phyloP scores from a whole-genome alignment of 2,329 filamentous ascomycete genomes.

The Talaromyces sp. region DNA sequence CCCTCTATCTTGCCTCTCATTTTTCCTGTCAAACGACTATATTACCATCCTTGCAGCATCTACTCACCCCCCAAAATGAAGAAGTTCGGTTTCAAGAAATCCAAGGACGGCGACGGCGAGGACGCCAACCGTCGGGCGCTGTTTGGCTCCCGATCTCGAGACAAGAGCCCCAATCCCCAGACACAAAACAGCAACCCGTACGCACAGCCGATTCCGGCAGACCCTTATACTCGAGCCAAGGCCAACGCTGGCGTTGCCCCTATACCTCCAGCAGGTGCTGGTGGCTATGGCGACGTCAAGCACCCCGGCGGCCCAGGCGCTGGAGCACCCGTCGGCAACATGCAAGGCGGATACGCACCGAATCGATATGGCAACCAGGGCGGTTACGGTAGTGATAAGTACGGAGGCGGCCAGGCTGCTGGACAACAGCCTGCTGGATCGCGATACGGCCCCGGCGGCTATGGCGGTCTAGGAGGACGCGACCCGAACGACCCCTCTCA shows the following conservation, averaged over 20 bases:
- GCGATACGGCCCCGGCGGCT: slow-evolving; percentile 49
- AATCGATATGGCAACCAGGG: slow-evolving; percentile 26
- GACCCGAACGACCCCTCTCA: slow-evolving; percentile 48
- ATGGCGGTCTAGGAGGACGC: slow-evolving; percentile 51
- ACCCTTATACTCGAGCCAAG: slow-evolving; percentile 53
- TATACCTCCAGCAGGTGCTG: slow-evolving; percentile 28
- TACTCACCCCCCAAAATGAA: slow-evolving; percentile 14
- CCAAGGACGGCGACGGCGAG: slow-evolving; percentile 46
- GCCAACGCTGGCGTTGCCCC: slow-evolving; percentile 37
- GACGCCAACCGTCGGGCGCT: slow-evolving; percentile 53
- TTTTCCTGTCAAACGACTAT: neutral
- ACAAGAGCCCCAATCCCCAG: slow-evolving; percentile 48
- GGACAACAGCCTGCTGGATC: slow-evolving; percentile 49
- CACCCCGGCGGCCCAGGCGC: slow-evolving; percentile 18
- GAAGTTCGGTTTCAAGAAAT: slow-evolving; percentile 48
- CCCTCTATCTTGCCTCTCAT: neutral
- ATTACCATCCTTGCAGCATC: neutral
- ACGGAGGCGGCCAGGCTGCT: slow-evolving; percentile 46
- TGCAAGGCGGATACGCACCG: slow-evolving; percentile 27
- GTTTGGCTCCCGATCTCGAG: slow-evolving; percentile 54
- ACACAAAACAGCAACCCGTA: slow-evolving; percentile 49
- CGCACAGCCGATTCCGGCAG: slow-evolving; percentile 48
- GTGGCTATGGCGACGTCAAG: slow-evolving; percentile 16
- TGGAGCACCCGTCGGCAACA: slow-evolving; percentile 13
- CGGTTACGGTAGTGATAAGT: slow-evolving; percentile 38